Base-by-base conservation (phyloP, 805 yeast genomes). In the Ogataea wickerhamii region DNA sequence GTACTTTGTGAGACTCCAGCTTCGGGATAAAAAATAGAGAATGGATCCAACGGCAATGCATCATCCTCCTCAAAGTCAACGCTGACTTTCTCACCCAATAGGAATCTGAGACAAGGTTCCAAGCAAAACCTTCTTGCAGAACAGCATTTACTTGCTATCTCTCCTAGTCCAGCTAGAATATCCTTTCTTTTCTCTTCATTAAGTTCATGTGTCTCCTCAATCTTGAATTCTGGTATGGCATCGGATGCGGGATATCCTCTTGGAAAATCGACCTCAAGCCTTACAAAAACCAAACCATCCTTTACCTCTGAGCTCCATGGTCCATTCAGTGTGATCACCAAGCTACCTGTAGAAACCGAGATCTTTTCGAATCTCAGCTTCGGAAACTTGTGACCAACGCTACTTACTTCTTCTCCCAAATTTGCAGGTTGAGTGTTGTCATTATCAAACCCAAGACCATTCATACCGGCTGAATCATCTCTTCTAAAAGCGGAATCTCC, bases 371-470 rank as follows among this genome's bases (percentile, higher is more conserved):
- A 88, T 2, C 80, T 66, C 3, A 93, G 73, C 49, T 83, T 87
- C 1, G 96, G 95, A 56, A 89, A 88, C 50, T 85, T 86, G 49
- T 82, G 88, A 2, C 96, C 95, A 5, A 88, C 87, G 13, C 76
- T 68, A 46, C 94, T 82, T 2, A 93, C 88, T 59, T 91, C 98
- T 59, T 89, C 96, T 5, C 96, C 96, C 18, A 91, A 61, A 53
- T 87, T 87, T 18, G 80, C 64, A 0, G 79, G 75, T 46, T 61
- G 64, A 4, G 49, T 26, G 31, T 39, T 43, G 21, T 49, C 59
- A 14, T 62, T 67, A 17, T 64, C 66, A 35, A 64, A 60, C 1
- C 57, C 52, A 36, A 60, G 55, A 29, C 61, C 64, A 22, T 70
- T 60, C 0, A 70, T 65, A 31, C 55, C 60, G 13, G 34, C 20